Evolutionary conservation across 345 rosid species (phyloP), one percentile per base, ranked within the genome.

Genomic region (Sisymbrium irio): DNA sequence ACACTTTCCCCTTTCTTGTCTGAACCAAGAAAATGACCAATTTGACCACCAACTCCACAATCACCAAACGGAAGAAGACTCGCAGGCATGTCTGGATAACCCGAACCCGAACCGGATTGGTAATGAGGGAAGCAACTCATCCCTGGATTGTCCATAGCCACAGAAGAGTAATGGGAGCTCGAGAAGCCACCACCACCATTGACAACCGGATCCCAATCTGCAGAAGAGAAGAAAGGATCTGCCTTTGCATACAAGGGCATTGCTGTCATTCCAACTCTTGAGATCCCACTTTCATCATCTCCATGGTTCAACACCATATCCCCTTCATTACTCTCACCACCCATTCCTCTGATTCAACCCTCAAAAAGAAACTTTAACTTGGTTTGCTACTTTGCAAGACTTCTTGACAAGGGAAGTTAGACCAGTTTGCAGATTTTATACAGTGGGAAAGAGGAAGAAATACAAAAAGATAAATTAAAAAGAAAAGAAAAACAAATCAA

Each of bases 181-280:
- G 83, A 69, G 75, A 83, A 88, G 67, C 84, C 92, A 69, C 59
- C 50, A 65, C 59, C 50, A 39, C 78, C 87, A 72, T 82, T 78
- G 63, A 88, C 86, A 69, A 84, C 68, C 19, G 92, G 85, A 83
- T 91, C 96, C 97, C 97, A 94, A 74, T 87, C 87, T 42, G 96
- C 78, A 58, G 97, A 74, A 81, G 85, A 77, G 79, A 84, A 89
- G 83, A 86, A 91, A 68, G 87, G 81, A 67, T 85, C 88, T 47
- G 75, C 65, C 73, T 80, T 86, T 73, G 33, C 46, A 73, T 78
- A 76, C 80, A 80, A 49, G 18, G 85, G 63, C 77, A 80, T 67
- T 27, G 87, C 72, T 39, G 78, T 68, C 79, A 64, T 82, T 75
- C 81, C 72, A 83, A 57, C 59, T 56, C 77, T 77, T 18, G 82